These are phyloP conservation scores for Saccharum spontaneum DNA, from an alignment of 176 grass and related monocot species.

Conservation along the genomic window DNA sequence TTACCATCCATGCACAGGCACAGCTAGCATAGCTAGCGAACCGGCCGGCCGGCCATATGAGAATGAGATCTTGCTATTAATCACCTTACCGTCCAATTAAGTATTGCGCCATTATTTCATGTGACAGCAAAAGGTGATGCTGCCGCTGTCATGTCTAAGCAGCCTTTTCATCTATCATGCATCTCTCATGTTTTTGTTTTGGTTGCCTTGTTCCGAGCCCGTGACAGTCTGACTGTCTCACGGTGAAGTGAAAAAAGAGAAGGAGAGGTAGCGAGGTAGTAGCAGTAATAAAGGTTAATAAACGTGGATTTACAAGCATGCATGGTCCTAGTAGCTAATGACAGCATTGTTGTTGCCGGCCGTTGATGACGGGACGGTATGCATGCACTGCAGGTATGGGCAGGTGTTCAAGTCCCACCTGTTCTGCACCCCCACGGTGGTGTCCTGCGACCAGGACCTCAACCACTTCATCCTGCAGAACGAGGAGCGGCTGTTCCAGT, in stretches of 20 bases:
- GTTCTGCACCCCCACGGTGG: slow-evolving; percentile 72
- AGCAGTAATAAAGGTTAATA: neutral
- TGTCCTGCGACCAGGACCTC: slow-evolving; percentile 87
- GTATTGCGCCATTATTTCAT: slow-evolving; percentile 52
- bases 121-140: slow-evolving; percentile 44
- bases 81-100: slow-evolving; percentile 20
- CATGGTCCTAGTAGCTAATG: neutral
- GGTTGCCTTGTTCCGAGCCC: neutral
- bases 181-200: neutral
- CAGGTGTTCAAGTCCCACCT: slow-evolving; percentile 92
- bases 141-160: slow-evolving; percentile 41
- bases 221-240: neutral
- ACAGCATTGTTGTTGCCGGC: neutral
- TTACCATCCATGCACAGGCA: neutral
- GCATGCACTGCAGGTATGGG: slow-evolving; percentile 57
- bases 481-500: slow-evolving; percentile 88
- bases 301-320: neutral
- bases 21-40: too few species aligned
- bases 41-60: neutral
- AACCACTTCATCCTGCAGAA: slow-evolving; percentile 98
- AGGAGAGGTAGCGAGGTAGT: too few species aligned
- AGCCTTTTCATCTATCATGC: slow-evolving; percentile 29
- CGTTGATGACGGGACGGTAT: neutral
- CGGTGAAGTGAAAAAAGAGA: neutral
- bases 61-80: neutral